Evolutionary conservation across 2,329 filamentous ascomycete genomes (phyloP).

Genomic region (Didymella glomerata): DNA sequence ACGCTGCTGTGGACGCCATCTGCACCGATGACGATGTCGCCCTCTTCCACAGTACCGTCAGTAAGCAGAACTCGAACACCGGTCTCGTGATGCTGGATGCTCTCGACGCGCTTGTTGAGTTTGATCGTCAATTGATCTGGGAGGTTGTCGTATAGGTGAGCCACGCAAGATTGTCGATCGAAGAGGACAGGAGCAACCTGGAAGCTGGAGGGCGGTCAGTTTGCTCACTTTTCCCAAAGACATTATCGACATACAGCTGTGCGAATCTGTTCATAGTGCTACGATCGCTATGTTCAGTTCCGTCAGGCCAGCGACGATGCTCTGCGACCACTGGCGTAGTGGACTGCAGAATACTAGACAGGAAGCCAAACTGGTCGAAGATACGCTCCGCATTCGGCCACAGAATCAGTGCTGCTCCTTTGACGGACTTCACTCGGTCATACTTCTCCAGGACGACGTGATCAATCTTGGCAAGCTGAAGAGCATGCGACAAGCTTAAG

Average conservation of each 20-base stretch:
- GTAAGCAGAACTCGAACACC: slow-evolving; percentile 27
- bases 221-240: background rate
- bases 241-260: slow-evolving; percentile 5
- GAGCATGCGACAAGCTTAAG: slow-evolving; percentile 29
- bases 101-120: slow-evolving; percentile 23
- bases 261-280: slow-evolving; percentile 2
- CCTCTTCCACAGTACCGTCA: slow-evolving; percentile 29
- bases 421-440: slow-evolving; percentile 27
- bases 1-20: slow-evolving; percentile 37
- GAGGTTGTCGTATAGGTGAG: slow-evolving; percentile 32
- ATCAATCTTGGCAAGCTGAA: slow-evolving; percentile 34
- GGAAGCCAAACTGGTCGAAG: slow-evolving; percentile 37
- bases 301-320: slow-evolving; percentile 27
- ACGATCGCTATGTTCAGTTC: slow-evolving; percentile 8
- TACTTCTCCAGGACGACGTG: slow-evolving; percentile 39
- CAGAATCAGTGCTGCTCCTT: slow-evolving; percentile 35
- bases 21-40: slow-evolving; percentile 37
- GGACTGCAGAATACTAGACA: slow-evolving; percentile 19
- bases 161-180: slow-evolving; percentile 31
- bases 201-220: slow-evolving; percentile 14
- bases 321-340: slow-evolving; percentile 21
- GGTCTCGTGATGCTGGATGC: slow-evolving; percentile 25
- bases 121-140: slow-evolving; percentile 31
- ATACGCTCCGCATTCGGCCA: slow-evolving; percentile 32
- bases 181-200: slow-evolving; percentile 21